Evolutionary conservation across 257 asterid species (phyloP).

Genomic region (Solanum etuberosum): DNA sequence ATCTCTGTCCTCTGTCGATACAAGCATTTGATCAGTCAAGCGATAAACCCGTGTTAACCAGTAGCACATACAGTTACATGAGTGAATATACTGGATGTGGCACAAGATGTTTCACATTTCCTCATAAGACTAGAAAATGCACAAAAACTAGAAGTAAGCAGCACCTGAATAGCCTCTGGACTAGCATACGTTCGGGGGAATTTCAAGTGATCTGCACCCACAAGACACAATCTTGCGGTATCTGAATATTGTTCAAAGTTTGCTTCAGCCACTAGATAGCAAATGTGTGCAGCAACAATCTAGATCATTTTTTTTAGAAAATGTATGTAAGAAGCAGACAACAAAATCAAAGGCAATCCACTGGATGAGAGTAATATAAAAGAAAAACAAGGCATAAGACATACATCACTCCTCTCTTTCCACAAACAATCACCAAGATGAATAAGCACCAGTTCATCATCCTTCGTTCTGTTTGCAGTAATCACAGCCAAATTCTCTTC

Average conservation of each 20-base stretch:
- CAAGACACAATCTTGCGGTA: constrained; percentile 86
- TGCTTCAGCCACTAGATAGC: constrained; percentile 93
- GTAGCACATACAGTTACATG: background rate
- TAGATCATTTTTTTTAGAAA: constrained; percentile 13
- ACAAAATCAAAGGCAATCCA: background rate
- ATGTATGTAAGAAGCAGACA: background rate
- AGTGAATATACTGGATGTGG: background rate
- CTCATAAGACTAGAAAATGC: background rate
- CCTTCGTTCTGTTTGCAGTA: constrained; percentile 88
- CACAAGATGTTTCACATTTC: background rate
- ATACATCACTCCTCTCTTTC: constrained; percentile 90
- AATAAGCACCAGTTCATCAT: constrained; percentile 87
- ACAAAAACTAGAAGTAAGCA: background rate
- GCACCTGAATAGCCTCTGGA: constrained; percentile 98
- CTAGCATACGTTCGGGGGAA: constrained; percentile 86
- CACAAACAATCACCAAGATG: constrained; percentile 96
- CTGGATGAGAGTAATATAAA: background rate
- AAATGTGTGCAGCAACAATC: constrained; percentile 92
- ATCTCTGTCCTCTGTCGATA: constrained; percentile 86
- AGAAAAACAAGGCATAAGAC: background rate
- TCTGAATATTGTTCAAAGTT: constrained; percentile 81
- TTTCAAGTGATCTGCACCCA: constrained; percentile 95
- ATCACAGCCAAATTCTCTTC: constrained; percentile 94
- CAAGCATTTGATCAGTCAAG: background rate
- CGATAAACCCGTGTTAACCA: background rate